Conservation (phyloP, 768 basidiomycete genomes). For the Tylopilus balloui region DNA sequence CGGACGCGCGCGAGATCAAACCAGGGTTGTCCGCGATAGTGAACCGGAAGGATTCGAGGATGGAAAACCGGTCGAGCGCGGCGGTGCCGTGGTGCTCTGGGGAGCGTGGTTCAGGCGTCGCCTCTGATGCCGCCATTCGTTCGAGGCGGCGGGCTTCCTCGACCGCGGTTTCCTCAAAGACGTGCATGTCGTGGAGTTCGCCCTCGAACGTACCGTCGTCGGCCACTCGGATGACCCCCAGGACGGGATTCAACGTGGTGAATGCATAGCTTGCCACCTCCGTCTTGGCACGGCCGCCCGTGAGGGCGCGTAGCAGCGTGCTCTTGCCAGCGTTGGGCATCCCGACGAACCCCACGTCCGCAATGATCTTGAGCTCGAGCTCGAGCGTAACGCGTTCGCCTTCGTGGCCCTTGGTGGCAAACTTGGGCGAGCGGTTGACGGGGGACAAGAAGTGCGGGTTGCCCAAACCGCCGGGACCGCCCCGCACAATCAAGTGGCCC, state of each 20-base stretch:
- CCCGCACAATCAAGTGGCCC: constrained; percentile 66
- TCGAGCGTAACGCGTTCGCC: constrained; percentile 76
- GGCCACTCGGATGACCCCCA: constrained; percentile 83
- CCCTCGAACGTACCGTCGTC: constrained; percentile 77
- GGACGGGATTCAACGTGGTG: constrained; percentile 91
- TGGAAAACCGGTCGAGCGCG: constrained; percentile 45
- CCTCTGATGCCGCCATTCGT: constrained; percentile 23
- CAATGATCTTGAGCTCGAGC: constrained; percentile 88
- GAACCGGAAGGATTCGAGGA: constrained; percentile 78
- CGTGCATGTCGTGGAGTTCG: constrained; percentile 40
- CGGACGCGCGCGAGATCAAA: constrained; percentile 76
- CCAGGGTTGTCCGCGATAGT: constrained; percentile 98
- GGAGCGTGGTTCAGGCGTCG: background rate
- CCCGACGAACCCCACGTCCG: constrained; percentile 94
- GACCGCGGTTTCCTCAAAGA: constrained; percentile 64
- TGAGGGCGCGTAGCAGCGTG: constrained; percentile 85
- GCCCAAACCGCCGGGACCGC: constrained; percentile 79
- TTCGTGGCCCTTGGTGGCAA: constrained; percentile 71
- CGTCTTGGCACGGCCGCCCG: constrained; percentile 76
- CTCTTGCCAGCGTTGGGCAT: constrained; percentile 95
- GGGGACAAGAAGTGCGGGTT: constrained; percentile 80
- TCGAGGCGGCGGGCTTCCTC: constrained; percentile 45
- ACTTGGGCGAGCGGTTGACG: constrained; percentile 76
- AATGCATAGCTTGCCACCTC: constrained; percentile 91
- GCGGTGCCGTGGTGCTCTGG: background rate